Conservation (phyloP, 495 filamentous ascomycete species). For the Hypomontagnella monticulosa region DNA sequence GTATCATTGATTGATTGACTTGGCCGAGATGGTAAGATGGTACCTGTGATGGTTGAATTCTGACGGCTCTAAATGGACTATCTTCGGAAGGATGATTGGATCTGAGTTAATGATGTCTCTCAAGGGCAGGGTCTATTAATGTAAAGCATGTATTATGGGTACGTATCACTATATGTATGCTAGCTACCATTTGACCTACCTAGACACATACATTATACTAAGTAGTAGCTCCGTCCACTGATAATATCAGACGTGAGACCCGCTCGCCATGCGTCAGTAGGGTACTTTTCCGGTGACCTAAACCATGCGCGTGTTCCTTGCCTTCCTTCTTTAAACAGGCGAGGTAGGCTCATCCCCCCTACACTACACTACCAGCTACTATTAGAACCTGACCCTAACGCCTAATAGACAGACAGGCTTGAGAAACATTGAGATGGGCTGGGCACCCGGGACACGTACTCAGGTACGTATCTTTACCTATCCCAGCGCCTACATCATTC, state of each 20-base stretch:
- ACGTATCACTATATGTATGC: neutral
- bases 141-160: neutral
- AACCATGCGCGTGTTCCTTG: conserved; percentile 28
- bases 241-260: conserved; percentile 19
- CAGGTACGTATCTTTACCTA: too few species aligned
- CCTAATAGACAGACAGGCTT: too few species aligned
- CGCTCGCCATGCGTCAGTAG: conserved; percentile 31
- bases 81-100: conserved; percentile 39
- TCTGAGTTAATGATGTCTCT: conserved; percentile 30
- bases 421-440: neutral
- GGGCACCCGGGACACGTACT: conserved; percentile 5
- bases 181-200: conserved; percentile 5
- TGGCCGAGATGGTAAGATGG: conserved; percentile 42
- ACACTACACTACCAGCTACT: neutral
- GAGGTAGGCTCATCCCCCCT: neutral
- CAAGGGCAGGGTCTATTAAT: conserved; percentile 15
- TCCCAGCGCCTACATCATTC: too few species aligned
- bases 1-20: conserved; percentile 15
- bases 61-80: conserved; percentile 19
- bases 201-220: conserved; percentile 13
- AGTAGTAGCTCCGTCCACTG: neutral
- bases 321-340: conserved; percentile 18
- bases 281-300: conserved; percentile 35
- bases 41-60: conserved; percentile 38
- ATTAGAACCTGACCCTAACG: too few species aligned